These are phyloP conservation scores for Candida awuae DNA, from an alignment of 805 yeast species.

Conservation along the genomic window DNA sequence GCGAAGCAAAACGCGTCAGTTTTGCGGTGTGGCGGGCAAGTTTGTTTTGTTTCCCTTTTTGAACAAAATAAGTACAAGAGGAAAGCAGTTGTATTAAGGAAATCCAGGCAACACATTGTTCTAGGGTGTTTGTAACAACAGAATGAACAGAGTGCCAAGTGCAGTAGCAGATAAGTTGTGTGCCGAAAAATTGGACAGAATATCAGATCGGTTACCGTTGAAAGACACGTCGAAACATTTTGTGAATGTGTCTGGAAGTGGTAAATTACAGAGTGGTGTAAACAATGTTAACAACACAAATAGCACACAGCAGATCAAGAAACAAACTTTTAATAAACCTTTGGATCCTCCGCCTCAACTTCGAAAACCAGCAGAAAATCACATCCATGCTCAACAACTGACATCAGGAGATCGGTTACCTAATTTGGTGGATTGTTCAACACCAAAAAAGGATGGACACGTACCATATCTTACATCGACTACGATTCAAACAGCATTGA, in stretches of 20 bases:
- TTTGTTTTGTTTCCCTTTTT: too few relatives aligned
- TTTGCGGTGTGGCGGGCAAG: too few relatives aligned
- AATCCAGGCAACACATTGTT: too few relatives aligned
- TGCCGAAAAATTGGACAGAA: background rate
- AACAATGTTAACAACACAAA: background rate
- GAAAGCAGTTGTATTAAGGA: too few relatives aligned
- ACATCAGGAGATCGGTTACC: constrained; percentile 4
- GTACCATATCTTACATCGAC: constrained; percentile 8
- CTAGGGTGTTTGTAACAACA: too few relatives aligned
- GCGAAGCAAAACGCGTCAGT: too few relatives aligned
- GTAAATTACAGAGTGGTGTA: background rate
- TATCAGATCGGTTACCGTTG: constrained; percentile 17
- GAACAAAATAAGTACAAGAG: too few relatives aligned
- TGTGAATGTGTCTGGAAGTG: constrained; percentile 13
- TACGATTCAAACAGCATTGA: constrained; percentile 8
- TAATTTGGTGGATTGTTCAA: constrained; percentile 12
- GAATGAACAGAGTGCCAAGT: constrained; percentile 2
- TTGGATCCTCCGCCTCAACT: background rate
- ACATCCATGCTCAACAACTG: constrained; percentile 7
- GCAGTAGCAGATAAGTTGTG: background rate
- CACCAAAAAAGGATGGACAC: constrained; percentile 15
- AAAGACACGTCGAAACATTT: constrained; percentile 24
- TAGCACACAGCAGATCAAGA: background rate
- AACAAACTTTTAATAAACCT: background rate
- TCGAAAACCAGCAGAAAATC: background rate